Conservation (phyloP, 352 stramenopile species). For the Globisporangium orthogonon region DNA sequence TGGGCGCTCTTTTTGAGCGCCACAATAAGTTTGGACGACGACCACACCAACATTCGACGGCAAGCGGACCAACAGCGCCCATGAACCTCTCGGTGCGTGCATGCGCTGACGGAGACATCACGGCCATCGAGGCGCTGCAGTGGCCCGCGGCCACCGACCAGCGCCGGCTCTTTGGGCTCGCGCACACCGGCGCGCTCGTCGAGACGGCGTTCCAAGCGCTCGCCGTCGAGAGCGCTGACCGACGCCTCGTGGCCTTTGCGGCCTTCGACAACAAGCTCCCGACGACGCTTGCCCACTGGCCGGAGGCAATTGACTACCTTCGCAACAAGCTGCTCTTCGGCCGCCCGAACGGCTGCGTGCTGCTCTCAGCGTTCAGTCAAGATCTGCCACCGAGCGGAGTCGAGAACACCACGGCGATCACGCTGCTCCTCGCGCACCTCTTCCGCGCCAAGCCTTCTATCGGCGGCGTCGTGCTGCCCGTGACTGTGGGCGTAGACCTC, state of each 20-base stretch:
- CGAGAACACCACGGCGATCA: constrained; percentile 16
- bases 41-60: no score
- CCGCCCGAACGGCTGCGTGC: constrained; percentile 34
- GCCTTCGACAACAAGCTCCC: constrained; percentile 59
- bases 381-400: constrained; percentile 11
- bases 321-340: constrained; percentile 52
- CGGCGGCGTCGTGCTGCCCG: constrained; percentile 43
- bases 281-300: constrained; percentile 30
- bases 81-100: constrained; percentile 36
- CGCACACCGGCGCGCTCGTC: constrained; percentile 50
- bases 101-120: constrained; percentile 35
- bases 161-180: constrained; percentile 53
- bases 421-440: constrained; percentile 34
- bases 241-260: constrained; percentile 31
- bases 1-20: no score
- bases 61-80: no score
- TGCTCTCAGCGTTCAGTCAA: constrained; percentile 47
- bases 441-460: constrained; percentile 31
- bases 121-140: constrained; percentile 31
- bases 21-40: no score
- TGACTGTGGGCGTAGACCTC: constrained; percentile 41
- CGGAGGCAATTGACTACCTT: constrained; percentile 62
- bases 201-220: constrained; percentile 53
- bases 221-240: constrained; percentile 19
- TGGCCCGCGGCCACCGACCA: constrained; percentile 31